Evolutionary conservation across 805 yeast genomes (phyloP).

Genomic region (Monosporozyma siamensis): DNA sequence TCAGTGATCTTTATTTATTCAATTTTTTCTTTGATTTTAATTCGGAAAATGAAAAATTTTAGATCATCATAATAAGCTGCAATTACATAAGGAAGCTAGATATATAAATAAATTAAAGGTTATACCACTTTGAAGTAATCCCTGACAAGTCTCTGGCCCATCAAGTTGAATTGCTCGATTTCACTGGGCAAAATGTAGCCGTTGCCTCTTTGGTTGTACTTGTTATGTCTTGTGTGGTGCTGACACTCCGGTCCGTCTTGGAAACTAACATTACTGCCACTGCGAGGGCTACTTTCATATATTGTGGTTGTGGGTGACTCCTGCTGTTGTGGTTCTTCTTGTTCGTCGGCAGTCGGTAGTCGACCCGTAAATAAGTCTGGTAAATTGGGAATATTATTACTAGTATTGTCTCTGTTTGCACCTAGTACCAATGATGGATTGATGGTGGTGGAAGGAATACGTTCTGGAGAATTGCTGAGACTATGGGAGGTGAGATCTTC

Average conservation of each 20-base stretch:
- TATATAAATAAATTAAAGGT: not conserved
- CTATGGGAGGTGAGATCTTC: no score
- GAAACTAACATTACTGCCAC: not conserved
- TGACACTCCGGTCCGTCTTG: not conserved
- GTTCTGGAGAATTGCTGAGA: no score
- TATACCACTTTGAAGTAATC: slow-evolving; percentile 12
- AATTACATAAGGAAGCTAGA: not conserved
- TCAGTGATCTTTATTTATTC: no score
- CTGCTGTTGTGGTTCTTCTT: not conserved
- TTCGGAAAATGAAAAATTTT: not conserved
- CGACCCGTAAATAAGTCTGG: not conserved
- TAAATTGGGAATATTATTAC: not conserved
- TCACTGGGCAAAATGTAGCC: slow-evolving; percentile 17
- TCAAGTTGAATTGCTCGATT: slow-evolving; percentile 17
- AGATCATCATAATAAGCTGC: not conserved
- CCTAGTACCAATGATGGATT: not conserved
- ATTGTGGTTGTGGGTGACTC: not conserved
- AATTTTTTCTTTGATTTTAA: not conserved
- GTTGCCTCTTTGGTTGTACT: slow-evolving; percentile 4
- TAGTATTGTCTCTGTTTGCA: not conserved
- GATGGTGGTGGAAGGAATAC: not conserved
- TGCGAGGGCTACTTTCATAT: not conserved
- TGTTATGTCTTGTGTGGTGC: not conserved
- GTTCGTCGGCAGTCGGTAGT: not conserved
- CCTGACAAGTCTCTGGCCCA: slow-evolving; percentile 13